These are phyloP conservation scores for Coleophoma crateriformis DNA, from an alignment of 2,329 filamentous ascomycete genomes.

Conservation along the genomic window DNA sequence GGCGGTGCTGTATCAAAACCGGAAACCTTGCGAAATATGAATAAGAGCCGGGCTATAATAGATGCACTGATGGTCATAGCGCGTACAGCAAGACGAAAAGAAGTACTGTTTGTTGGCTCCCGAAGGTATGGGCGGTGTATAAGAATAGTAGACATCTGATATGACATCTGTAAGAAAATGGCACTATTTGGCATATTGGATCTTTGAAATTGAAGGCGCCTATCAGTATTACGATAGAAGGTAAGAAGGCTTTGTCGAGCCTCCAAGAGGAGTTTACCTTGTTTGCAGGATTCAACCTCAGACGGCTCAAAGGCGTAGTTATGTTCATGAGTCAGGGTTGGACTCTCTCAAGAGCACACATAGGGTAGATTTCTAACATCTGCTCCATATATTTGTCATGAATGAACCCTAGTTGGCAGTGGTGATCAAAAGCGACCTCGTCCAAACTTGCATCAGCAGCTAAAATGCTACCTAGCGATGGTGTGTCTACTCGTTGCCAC, in stretches of 20 bases:
- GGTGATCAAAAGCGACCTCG: conserved; percentile 3
- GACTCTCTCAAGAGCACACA: too few species aligned
- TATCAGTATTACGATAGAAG: neutral
- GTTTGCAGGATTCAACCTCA: neutral
- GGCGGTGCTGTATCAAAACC: neutral
- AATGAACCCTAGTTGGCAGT: conserved; percentile 4
- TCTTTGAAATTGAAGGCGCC: neutral
- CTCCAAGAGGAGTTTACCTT: neutral
- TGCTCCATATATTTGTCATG: conserved; percentile 8
- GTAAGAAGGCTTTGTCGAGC: neutral
- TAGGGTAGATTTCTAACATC: conserved; percentile 1
- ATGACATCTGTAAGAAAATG: conserved; percentile 6
- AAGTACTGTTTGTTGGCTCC: conserved; percentile 1
- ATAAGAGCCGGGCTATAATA: neutral
- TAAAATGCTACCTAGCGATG: neutral
- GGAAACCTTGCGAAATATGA: neutral
- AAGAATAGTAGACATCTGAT: conserved; percentile 6
- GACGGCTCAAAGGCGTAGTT: neutral
- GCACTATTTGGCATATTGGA: neutral
- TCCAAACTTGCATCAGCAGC: neutral
- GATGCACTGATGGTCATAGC: conserved; percentile 4
- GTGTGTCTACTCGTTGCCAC: neutral
- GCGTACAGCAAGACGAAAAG: conserved; percentile 1
- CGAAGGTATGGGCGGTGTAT: conserved; percentile 6
- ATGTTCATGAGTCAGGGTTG: too few species aligned